Evolutionary conservation across 2,329 filamentous ascomycete species (phyloP), one percentile per base, ranked within the genome.

Genomic region (Colletotrichum destructivum): DNA sequence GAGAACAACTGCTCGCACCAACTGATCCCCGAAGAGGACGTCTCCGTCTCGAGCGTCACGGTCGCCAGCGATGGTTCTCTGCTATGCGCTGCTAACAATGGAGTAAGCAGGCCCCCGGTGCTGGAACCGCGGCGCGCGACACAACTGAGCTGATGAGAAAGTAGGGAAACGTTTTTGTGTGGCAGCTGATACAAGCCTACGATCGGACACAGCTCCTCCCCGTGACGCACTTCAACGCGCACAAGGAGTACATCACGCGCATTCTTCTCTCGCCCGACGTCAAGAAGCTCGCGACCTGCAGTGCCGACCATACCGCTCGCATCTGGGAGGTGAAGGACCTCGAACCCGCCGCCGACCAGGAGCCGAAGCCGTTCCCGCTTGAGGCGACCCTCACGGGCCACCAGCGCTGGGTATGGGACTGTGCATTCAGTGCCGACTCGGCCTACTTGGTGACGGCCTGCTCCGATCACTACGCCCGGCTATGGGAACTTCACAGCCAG

Each of bases 1-100:
- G 95, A 98, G 88, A 98, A 98, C 80, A 97, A 95, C 78, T 99
- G 96, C 86, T 95, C 94, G 0, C 96, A 98, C 81, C 94, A 98
- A 83, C 88, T 99, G 74, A 97, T 98, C 57, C 96, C 96, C 0
- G 96, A 98, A 82, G 96, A 98, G 76, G 96, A 98, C 78, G 94
- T 98, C 51, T 93, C 94, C 0, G 94, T 99, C 35, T 93, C 95
- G 13, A 98, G 95, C 79, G 95, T 99, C 38, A 98, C 96, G 2
- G 95, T 99, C 62, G 96, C 96, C 3, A 98, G 93, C 71, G 96
- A 99, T 80, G 96, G 96, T 4, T 94, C 94, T 42, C 89, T 98
- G 71, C 90, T 99, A 1, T 98, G 95, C 78, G 96, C 96, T 4
- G 96, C 95, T 64, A 98, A 98, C 78, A 98, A 96, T 78, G 89